phyloP scores from a whole-genome alignment of 495 filamentous ascomycete species.

The Melanomma pulvis-pyrius region DNA sequence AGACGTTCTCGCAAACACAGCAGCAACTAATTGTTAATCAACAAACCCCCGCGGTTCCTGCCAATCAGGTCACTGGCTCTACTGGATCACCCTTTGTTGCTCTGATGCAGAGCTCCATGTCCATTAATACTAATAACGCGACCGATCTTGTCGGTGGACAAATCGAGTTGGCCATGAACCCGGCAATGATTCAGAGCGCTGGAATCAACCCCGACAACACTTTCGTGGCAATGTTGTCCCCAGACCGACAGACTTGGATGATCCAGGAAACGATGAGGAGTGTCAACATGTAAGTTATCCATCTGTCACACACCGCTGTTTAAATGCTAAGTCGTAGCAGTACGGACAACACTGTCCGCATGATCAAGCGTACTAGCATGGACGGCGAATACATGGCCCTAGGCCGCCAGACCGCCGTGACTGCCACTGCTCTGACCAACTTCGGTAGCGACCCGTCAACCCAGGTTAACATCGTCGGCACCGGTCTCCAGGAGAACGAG shows the following conservation, averaged over 20 bases:
- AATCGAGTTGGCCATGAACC: constrained; percentile 38
- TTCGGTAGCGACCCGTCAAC: constrained; percentile 23
- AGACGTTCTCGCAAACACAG: constrained; percentile 41
- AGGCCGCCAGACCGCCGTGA: constrained; percentile 40
- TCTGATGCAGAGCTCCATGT: constrained; percentile 35
- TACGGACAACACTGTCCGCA: constrained; percentile 37
- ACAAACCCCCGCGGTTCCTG: constrained; percentile 34
- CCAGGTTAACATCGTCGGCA: constrained; percentile 33
- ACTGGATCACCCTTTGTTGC: constrained; percentile 40
- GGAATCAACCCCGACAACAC: constrained; percentile 37
- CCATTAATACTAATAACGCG: constrained; percentile 37
- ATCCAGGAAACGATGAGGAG: constrained; percentile 35
- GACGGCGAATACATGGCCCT: constrained; percentile 42
- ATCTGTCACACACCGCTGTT: neutral
- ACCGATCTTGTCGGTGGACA: constrained; percentile 41
- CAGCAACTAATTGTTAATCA: constrained; percentile 42
- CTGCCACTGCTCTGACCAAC: constrained; percentile 28
- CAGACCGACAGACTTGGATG: constrained; percentile 39
- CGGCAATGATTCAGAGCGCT: constrained; percentile 30
- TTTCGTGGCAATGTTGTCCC: constrained; percentile 37
- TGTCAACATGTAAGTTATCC: constrained; percentile 33
- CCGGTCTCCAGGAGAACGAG: constrained; percentile 40
- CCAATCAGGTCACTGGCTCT: constrained; percentile 38
- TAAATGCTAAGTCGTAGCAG: constrained; percentile 1
- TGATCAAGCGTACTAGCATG: constrained; percentile 36